phyloP scores from a whole-genome alignment of 169 alveolate species.

The Babesia ovis region DNA sequence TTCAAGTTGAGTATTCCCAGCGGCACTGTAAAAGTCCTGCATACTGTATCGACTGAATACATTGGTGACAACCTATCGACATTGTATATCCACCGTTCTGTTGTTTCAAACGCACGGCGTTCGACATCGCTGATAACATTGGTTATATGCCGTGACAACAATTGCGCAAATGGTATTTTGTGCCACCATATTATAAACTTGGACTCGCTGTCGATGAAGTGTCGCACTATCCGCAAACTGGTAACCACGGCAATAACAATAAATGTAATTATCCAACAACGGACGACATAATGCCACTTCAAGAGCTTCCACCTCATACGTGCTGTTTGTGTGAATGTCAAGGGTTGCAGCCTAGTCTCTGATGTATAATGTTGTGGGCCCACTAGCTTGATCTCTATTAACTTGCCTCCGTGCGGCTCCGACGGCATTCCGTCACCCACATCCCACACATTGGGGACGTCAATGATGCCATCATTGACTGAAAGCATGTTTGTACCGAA shows the following conservation, averaged over 20 bases:
- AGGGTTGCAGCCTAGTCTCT: constrained; percentile 6
- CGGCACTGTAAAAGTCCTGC: constrained; percentile 13
- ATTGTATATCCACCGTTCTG: constrained; percentile 19
- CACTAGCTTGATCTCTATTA: constrained; percentile 15
- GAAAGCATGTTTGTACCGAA: constrained; percentile 28
- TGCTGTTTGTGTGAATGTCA: neutral
- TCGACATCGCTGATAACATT: neutral
- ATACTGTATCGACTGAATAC: constrained; percentile 19
- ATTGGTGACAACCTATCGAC: constrained; percentile 12
- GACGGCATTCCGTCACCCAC: neutral
- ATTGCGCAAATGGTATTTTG: neutral
- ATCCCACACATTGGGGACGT: constrained; percentile 17
- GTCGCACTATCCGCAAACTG: neutral
- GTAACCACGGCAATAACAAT: neutral
- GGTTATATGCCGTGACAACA: neutral
- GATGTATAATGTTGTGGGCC: constrained; percentile 5
- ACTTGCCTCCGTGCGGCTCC: neutral
- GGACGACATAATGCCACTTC: constrained; percentile 13
- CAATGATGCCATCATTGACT: constrained; percentile 40
- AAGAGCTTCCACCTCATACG: neutral
- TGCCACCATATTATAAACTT: neutral
- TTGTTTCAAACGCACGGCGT: constrained; percentile 1
- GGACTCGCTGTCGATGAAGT: neutral
- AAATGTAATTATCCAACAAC: constrained; percentile 1
- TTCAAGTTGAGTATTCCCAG: neutral